These are phyloP conservation scores for Cryphonectria naterciae DNA, from an alignment of 2,329 filamentous ascomycete species.

Conservation along the genomic window DNA sequence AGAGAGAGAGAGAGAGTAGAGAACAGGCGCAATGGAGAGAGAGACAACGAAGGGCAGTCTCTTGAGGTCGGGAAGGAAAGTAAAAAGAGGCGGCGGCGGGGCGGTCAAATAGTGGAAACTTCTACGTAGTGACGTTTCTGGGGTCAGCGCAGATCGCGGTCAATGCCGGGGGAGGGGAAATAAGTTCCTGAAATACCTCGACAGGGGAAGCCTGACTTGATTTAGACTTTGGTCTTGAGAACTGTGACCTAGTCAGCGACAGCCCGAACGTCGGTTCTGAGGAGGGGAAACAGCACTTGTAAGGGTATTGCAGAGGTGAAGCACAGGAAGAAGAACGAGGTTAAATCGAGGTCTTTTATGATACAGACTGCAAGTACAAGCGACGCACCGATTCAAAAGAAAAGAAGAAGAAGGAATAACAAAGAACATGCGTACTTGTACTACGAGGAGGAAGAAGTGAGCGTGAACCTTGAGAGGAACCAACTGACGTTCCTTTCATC, in stretches of 20 bases:
- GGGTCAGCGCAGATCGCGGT: constrained; percentile 21
- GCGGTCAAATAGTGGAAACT: constrained; percentile 19
- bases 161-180: background rate
- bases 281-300: background rate
- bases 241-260: background rate
- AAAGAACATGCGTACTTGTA: too few relatives aligned
- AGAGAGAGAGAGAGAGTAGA: background rate
- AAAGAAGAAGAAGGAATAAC: too few relatives aligned
- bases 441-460: background rate
- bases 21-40: constrained; percentile 2
- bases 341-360: background rate
- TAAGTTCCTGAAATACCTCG: constrained; percentile 1
- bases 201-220: constrained; percentile 25
- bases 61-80: background rate
- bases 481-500: background rate
- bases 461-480: background rate
- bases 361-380: background rate
- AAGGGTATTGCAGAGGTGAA: background rate
- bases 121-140: constrained; percentile 19
- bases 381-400: background rate
- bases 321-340: background rate
- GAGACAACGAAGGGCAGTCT: constrained; percentile 5
- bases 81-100: constrained; percentile 21
- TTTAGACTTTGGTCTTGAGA: background rate
- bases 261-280: background rate